Conservation (phyloP, 495 filamentous ascomycete species). For the Penicillium antarcticum region DNA sequence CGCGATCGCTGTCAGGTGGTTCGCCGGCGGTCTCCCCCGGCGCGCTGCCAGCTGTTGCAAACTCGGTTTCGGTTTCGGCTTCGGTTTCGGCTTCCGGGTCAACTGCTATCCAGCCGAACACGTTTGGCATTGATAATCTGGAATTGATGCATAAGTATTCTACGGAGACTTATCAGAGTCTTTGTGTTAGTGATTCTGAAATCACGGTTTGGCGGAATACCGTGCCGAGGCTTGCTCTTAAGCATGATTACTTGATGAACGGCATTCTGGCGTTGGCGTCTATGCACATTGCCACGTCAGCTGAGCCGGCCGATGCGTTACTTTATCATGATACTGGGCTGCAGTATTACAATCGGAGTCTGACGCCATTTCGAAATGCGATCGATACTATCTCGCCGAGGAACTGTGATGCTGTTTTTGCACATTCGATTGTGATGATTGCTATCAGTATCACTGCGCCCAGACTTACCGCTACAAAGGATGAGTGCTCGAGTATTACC, state of each 20-base stretch:
- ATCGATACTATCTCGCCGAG: constrained; percentile 37
- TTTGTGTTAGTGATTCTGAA: constrained; percentile 22
- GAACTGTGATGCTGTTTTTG: constrained; percentile 44
- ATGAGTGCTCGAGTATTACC: constrained; percentile 18
- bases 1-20: background rate
- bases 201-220: constrained; percentile 24
- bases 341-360: constrained; percentile 42
- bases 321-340: constrained; percentile 41
- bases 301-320: constrained; percentile 24
- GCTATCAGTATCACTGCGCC: constrained; percentile 40
- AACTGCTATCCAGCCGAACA: background rate
- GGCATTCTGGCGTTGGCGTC: constrained; percentile 49
- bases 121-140: constrained; percentile 13
- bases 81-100: no score
- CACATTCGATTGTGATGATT: constrained; percentile 45
- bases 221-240: constrained; percentile 41
- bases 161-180: constrained; percentile 19
- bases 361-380: constrained; percentile 39
- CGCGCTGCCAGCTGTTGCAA: no score
- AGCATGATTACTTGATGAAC: constrained; percentile 48
- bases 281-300: constrained; percentile 43
- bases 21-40: background rate
- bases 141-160: constrained; percentile 28
- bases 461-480: constrained; percentile 21
- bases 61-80: no score